Evolutionary conservation across 768 basidiomycete genomes (phyloP).

Genomic region (Pisolithus tinctorius): DNA sequence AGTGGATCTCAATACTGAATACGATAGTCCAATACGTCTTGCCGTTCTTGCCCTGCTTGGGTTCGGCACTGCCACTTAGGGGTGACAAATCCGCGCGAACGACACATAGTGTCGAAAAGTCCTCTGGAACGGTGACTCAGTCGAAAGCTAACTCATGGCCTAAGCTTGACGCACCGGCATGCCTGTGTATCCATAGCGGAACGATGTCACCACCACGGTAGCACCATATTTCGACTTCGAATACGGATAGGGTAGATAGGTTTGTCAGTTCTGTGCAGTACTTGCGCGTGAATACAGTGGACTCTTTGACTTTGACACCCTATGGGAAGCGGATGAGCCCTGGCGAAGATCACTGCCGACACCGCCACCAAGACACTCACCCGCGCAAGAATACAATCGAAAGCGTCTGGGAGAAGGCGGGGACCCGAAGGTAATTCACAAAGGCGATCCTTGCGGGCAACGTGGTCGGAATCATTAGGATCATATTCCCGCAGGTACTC

Average conservation of each 20-base stretch:
- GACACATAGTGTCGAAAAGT: constrained; percentile 71
- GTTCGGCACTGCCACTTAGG: constrained; percentile 60
- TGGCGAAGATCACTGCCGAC: not conserved
- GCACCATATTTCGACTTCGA: constrained; percentile 83
- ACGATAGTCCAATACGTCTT: constrained; percentile 81
- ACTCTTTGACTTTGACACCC: constrained; percentile 74
- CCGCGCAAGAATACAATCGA: constrained; percentile 70
- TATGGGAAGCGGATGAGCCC: constrained; percentile 21
- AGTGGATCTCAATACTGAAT: constrained; percentile 79
- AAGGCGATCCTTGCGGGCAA: constrained; percentile 53
- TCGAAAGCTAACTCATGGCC: not conserved
- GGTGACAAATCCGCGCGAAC: constrained; percentile 75
- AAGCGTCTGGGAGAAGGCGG: constrained; percentile 71
- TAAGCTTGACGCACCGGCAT: constrained; percentile 28
- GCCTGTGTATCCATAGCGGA: constrained; percentile 69
- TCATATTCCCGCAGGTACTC: constrained; percentile 70
- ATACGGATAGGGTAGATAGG: constrained; percentile 66
- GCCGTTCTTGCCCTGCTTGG: constrained; percentile 57
- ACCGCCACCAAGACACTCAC: constrained; percentile 29
- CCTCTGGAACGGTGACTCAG: constrained; percentile 34
- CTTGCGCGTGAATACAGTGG: constrained; percentile 73
- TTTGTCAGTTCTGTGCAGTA: constrained; percentile 80
- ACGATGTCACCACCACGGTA: constrained; percentile 66
- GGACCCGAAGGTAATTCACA: constrained; percentile 76
- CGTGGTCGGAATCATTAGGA: constrained; percentile 57